Conservation (phyloP, 163 green algal genomes). For the Volvox carteri region DNA sequence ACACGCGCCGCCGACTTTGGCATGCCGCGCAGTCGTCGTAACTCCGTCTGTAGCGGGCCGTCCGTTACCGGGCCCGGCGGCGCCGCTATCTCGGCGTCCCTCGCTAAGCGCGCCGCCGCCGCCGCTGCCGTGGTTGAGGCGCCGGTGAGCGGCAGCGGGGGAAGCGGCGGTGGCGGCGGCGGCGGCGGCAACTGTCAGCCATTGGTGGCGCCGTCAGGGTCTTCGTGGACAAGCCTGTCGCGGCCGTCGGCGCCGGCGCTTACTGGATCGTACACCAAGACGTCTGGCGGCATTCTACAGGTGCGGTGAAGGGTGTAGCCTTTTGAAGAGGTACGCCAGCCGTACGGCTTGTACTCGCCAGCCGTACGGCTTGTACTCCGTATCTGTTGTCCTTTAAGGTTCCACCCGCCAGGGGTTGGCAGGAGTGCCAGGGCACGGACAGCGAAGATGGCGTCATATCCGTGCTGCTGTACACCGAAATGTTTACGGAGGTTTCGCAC, state of each 20-base stretch:
- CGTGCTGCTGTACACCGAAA: too few species aligned
- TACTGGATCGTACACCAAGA: background rate
- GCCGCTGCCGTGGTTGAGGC: background rate
- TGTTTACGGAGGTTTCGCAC: too few species aligned
- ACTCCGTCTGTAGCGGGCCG: background rate
- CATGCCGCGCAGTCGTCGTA: background rate
- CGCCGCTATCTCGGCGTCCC: constrained; percentile 23
- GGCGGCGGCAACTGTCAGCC: background rate
- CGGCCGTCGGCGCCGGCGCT: background rate
- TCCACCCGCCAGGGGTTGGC: too few species aligned
- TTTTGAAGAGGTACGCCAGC: background rate
- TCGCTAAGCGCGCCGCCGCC: constrained; percentile 8
- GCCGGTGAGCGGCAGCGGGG: background rate
- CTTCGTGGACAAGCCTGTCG: background rate
- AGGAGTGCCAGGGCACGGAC: too few species aligned
- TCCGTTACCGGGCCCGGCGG: constrained; percentile 17
- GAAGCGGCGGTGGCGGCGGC: background rate
- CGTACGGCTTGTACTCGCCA: background rate
- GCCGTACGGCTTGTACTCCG: background rate
- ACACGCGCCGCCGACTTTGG: background rate
- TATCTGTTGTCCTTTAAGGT: background rate
- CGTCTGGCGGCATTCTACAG: constrained; percentile 3
- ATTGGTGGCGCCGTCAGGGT: background rate
- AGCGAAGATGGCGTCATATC: too few species aligned
- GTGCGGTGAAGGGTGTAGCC: too few species aligned